Percentiles rank a stretch among this genome's conserved stretches.
These are phyloP conservation scores for Paracorniculantispora psalliotae DNA, from an alignment of 2,329 filamentous ascomycete genomes.

Conservation along the genomic window DNA sequence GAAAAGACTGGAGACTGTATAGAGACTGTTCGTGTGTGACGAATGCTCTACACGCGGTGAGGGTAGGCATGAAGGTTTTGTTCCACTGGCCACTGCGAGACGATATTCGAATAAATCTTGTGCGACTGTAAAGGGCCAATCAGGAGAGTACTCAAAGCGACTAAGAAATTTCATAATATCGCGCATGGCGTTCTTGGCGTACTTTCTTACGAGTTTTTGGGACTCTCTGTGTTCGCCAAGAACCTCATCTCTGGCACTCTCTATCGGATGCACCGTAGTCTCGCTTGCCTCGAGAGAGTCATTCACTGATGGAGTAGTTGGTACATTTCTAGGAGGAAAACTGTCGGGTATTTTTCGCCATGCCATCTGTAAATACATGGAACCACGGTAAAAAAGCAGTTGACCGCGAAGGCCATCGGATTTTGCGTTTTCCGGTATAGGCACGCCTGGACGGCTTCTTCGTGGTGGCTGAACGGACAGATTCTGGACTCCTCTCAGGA, in stretches of 20 bases:
- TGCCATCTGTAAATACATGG: conserved; percentile 66
- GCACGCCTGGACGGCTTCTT: background rate
- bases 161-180: conserved; percentile 71
- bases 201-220: conserved; percentile 64
- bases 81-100: conserved; percentile 26
- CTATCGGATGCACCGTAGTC: no score
- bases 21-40: conserved; percentile 28
- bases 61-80: conserved; percentile 41
- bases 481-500: background rate
- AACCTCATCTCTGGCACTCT: background rate
- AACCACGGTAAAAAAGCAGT: conserved; percentile 69
- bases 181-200: conserved; percentile 70
- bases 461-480: background rate
- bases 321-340: background rate
- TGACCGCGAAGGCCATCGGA: conserved; percentile 72
- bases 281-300: no score
- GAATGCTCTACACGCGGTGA: conserved; percentile 35
- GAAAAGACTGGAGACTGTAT: conserved; percentile 60
- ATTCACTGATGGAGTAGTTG: no score
- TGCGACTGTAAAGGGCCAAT: conserved; percentile 55
- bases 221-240: conserved; percentile 21
- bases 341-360: conserved; percentile 50
- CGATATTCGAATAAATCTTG: conserved; percentile 55
- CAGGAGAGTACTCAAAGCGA: conserved; percentile 73
- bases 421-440: conserved; percentile 44